Evolutionary conservation across 768 basidiomycete genomes (phyloP).

Genomic region (Amanita phalloides): DNA sequence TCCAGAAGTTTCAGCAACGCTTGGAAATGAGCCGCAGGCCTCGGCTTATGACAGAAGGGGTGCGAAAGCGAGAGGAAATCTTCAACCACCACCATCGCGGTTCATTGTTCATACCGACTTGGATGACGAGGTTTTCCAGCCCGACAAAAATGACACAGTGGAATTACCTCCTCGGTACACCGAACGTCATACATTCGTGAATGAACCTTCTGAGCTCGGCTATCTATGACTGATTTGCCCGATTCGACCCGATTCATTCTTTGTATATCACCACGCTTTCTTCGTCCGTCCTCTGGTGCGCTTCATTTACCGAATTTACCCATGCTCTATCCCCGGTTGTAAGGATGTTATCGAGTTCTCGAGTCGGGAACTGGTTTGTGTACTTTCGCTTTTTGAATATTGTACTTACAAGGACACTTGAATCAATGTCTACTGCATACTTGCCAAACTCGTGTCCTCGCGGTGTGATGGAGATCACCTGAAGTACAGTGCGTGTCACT

Average conservation of each 20-base stretch:
- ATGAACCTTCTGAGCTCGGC: background rate
- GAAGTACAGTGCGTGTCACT: background rate
- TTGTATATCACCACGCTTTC: slow-evolving; percentile 1
- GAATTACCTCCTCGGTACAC: slow-evolving; percentile 73
- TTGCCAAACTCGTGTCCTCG: background rate
- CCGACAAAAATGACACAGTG: slow-evolving; percentile 40
- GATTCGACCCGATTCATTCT: background rate
- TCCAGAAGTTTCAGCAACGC: background rate
- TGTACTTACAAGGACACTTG: background rate
- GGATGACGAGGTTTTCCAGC: slow-evolving; percentile 39
- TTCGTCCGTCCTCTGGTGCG: background rate
- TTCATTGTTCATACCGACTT: slow-evolving; percentile 63
- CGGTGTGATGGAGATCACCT: background rate
- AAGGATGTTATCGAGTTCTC: background rate
- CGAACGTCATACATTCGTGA: slow-evolving; percentile 25
- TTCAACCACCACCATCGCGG: slow-evolving; percentile 32
- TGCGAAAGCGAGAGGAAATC: slow-evolving; percentile 34
- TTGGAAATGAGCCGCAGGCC: background rate
- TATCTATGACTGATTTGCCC: background rate
- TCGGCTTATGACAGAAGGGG: slow-evolving; percentile 34
- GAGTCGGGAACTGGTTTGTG: background rate
- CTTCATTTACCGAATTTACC: background rate
- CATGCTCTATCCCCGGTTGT: background rate
- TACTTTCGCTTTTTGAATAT: background rate
- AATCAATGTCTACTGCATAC: background rate